Percentiles rank a stretch among this genome's conserved stretches.
Evolutionary conservation across 495 filamentous ascomycete genomes (phyloP).

Genomic region (Aspergillus wentii): DNA sequence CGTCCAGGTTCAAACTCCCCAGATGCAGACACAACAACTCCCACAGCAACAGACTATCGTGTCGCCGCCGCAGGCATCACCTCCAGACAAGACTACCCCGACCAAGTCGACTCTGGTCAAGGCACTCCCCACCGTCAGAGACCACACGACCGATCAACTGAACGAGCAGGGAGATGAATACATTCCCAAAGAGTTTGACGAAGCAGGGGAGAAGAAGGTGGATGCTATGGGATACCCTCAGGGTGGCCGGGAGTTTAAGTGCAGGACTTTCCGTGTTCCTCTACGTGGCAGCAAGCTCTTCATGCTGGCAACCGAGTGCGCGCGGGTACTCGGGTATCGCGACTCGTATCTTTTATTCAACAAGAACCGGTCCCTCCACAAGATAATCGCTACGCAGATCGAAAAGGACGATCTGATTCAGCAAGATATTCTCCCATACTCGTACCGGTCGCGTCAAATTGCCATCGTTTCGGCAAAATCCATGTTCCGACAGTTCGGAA

Average conservation of each 20-base stretch:
- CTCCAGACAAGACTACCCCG: constrained; percentile 78
- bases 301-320: constrained; percentile 98
- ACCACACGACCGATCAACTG: constrained; percentile 97
- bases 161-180: constrained; percentile 93
- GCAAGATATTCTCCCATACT: constrained; percentile 95
- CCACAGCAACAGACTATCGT: constrained; percentile 44
- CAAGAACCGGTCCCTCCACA: constrained; percentile 95
- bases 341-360: constrained; percentile 99
- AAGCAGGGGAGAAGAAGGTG: constrained; percentile 89
- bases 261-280: constrained; percentile 89
- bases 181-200: constrained; percentile 88
- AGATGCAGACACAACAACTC: constrained; percentile 65
- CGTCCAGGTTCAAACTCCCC: constrained; percentile 68
- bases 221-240: constrained; percentile 73
- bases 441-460: constrained; percentile 95
- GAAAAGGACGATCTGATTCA: constrained; percentile 96
- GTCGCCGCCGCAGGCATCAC: constrained; percentile 68
- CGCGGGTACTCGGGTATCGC: constrained; percentile 87
- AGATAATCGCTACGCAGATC: constrained; percentile 93
- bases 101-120: constrained; percentile 83
- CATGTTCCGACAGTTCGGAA: constrained; percentile 99
- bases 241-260: constrained; percentile 83
- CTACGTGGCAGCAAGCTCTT: constrained; percentile 89
- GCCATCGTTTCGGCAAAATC: constrained; percentile 97
- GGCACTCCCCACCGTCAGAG: constrained; percentile 89